phyloP scores from a whole-genome alignment of 2,329 filamentous ascomycete genomes.

The Pestalotiopsis fici region DNA sequence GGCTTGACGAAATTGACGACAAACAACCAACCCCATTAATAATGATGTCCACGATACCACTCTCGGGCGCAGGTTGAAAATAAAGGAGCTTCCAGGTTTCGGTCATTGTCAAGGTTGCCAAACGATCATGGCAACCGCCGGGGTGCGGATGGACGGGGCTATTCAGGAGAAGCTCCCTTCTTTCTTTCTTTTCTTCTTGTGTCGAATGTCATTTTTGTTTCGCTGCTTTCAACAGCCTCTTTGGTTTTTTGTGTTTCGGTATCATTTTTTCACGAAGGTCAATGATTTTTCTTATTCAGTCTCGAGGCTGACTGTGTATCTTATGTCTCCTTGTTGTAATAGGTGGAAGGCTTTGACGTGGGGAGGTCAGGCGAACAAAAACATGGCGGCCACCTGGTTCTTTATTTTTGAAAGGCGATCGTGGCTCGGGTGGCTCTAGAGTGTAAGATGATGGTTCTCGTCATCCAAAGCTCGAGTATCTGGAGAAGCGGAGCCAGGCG shows the following conservation, averaged over 20 bases:
- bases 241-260: not conserved
- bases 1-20: constrained; percentile 1
- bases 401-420: too few species aligned
- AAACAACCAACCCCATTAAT: constrained; percentile 3
- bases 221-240: not conserved
- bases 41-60: constrained; percentile 6
- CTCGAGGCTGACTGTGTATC: not conserved
- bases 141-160: not conserved
- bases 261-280: not conserved
- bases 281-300: not conserved
- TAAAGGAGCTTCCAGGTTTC: constrained; percentile 4
- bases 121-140: not conserved
- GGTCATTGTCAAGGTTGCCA: not conserved
- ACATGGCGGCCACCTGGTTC: not conserved
- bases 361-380: not conserved
- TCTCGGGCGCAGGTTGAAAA: not conserved
- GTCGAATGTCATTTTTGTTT: not conserved
- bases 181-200: not conserved
- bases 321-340: not conserved
- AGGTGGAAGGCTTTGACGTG: not conserved
- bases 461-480: too few species aligned
- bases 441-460: too few species aligned
- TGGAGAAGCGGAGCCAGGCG: not conserved
- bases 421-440: too few species aligned
- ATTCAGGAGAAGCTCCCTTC: not conserved